These are phyloP conservation scores for Rhizophora apiculata DNA, from an alignment of 345 rosid species.

Conservation along the genomic window DNA sequence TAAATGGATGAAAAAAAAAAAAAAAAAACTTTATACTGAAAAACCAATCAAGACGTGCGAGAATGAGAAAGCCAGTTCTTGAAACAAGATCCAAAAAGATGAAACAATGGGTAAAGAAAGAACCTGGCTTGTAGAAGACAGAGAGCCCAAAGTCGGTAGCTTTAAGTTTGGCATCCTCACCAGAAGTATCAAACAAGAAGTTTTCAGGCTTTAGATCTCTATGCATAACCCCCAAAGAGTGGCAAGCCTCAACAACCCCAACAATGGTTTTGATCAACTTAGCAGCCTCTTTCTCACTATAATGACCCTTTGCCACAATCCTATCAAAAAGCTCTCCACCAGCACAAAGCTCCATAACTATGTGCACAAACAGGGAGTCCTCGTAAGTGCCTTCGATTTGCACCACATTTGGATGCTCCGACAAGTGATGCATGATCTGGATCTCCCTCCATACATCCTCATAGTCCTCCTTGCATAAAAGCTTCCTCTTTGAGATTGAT, in stretches of 20 bases:
- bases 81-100: too few relatives aligned
- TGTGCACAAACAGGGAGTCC: slow-evolving; percentile 83
- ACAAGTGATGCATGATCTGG: slow-evolving; percentile 98
- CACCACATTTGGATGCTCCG: slow-evolving; percentile 80
- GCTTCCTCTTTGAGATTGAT: slow-evolving; percentile 90
- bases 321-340: slow-evolving; percentile 97
- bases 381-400: slow-evolving; percentile 85
- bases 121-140: slow-evolving; percentile 95
- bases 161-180: slow-evolving; percentile 76
- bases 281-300: slow-evolving; percentile 87
- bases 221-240: slow-evolving; percentile 95
- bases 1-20: background rate
- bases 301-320: slow-evolving; percentile 89
- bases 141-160: slow-evolving; percentile 94
- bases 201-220: slow-evolving; percentile 98
- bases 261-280: slow-evolving; percentile 80
- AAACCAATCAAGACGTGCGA: background rate
- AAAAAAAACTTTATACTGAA: background rate
- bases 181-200: slow-evolving; percentile 74
- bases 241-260: slow-evolving; percentile 88
- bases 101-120: background rate
- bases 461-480: slow-evolving; percentile 83
- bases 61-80: too few relatives aligned
- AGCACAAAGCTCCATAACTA: slow-evolving; percentile 94
- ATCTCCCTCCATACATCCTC: slow-evolving; percentile 97